phyloP scores from a whole-genome alignment of 805 yeast genomes.

The Sugiyamaella boreocaroliniensis region DNA sequence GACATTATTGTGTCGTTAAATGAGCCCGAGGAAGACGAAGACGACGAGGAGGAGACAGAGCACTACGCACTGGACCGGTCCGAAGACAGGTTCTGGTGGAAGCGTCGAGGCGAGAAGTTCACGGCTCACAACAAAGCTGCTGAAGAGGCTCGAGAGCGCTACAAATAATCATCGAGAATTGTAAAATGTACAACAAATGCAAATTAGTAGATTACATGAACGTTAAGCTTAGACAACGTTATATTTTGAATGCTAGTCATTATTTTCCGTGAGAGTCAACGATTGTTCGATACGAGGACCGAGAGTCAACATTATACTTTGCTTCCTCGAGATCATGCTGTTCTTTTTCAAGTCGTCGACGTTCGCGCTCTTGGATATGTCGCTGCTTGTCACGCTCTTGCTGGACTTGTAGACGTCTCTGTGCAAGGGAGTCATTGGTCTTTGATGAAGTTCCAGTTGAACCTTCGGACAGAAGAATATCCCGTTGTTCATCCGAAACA shows the following conservation, averaged over 20 bases:
- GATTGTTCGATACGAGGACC: neutral
- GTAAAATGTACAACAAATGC: neutral
- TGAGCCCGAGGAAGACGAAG: conserved; percentile 16
- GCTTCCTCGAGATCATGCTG: neutral
- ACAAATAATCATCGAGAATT: neutral
- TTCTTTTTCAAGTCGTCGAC: neutral
- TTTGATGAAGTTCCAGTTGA: neutral
- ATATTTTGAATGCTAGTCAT: too few relatives aligned
- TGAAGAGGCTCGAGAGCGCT: neutral
- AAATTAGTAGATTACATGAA: neutral
- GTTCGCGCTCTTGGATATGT: neutral
- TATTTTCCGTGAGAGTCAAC: neutral
- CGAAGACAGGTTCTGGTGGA: conserved; percentile 20
- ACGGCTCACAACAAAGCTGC: too few relatives aligned
- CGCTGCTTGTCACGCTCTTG: neutral
- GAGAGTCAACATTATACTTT: neutral
- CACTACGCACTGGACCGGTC: conserved; percentile 18
- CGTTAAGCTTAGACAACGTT: too few relatives aligned
- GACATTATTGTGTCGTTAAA: conserved; percentile 7
- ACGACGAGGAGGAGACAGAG: conserved; percentile 20
- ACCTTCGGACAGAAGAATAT: neutral
- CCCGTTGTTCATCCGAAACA: neutral
- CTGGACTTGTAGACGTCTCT: neutral
- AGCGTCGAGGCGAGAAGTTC: conserved; percentile 14
- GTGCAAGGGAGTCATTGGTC: neutral